Conservation (phyloP, 2,329 filamentous ascomycete genomes). For the Fusarium sp. region DNA sequence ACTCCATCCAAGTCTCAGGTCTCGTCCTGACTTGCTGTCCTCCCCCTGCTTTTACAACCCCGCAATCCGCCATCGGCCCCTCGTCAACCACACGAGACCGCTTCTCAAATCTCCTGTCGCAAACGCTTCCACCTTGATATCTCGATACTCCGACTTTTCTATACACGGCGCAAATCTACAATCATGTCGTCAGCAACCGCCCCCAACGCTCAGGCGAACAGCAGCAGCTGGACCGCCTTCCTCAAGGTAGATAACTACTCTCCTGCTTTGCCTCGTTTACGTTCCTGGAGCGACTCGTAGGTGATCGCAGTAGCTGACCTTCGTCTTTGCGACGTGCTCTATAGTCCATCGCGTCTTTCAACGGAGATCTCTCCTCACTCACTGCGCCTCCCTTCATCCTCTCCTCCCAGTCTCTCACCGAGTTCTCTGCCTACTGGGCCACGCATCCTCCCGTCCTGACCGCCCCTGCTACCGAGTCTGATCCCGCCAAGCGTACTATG, state of each 20-base stretch:
- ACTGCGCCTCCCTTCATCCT: conserved; percentile 89
- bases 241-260: conserved; percentile 61
- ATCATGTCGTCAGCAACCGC: conserved; percentile 53
- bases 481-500: conserved; percentile 85
- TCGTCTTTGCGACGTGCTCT: conserved; percentile 27
- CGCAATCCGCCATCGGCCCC: conserved; percentile 49
- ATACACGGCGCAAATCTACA: conserved; percentile 21
- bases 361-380: conserved; percentile 84
- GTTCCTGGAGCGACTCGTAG: conserved; percentile 11
- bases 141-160: conserved; percentile 11
- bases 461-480: conserved; percentile 83
- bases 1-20: conserved; percentile 4
- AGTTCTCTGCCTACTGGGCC: conserved; percentile 88
- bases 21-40: conserved; percentile 23
- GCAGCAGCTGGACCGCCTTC: conserved; percentile 67
- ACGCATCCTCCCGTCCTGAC: conserved; percentile 84
- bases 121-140: conserved; percentile 17
- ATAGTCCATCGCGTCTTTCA: conserved; percentile 84
- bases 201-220: conserved; percentile 56
- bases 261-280: conserved; percentile 3
- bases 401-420: conserved; percentile 82
- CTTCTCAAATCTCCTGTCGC: conserved; percentile 35
- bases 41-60: conserved; percentile 43
- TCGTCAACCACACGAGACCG: conserved; percentile 41
- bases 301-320: conserved; percentile 30